These are phyloP conservation scores for Beauveria sp. DNA, from an alignment of 2,329 filamentous ascomycete genomes.

Conservation along the genomic window DNA sequence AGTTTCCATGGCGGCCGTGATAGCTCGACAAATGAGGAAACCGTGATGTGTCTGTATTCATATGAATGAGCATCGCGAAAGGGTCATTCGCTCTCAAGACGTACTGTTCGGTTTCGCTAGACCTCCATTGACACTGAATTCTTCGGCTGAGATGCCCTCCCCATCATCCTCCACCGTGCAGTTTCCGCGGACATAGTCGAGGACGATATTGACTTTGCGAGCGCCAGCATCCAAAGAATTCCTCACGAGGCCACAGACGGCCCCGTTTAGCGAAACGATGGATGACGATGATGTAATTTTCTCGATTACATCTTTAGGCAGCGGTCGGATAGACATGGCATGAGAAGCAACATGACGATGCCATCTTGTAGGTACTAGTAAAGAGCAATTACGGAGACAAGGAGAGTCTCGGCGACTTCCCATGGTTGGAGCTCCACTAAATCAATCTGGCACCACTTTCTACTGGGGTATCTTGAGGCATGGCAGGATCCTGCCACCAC, in stretches of 20 bases:
- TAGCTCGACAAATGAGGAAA: slow-evolving; percentile 29
- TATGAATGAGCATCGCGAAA: slow-evolving; percentile 25
- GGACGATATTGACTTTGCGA: slow-evolving; percentile 56
- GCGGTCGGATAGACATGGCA: slow-evolving; percentile 56
- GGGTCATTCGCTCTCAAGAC: slow-evolving; percentile 20
- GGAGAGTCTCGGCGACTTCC: neutral
- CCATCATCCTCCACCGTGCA: slow-evolving; percentile 85
- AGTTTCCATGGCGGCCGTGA: slow-evolving; percentile 65
- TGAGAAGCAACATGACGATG: neutral
- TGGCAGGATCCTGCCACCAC: slow-evolving; percentile 4
- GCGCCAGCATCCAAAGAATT: slow-evolving; percentile 81
- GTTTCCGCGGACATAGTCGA: slow-evolving; percentile 69
- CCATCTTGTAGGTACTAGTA: neutral
- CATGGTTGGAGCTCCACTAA: neutral
- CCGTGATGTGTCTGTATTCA: slow-evolving; percentile 62
- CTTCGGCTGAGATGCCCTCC: slow-evolving; percentile 60
- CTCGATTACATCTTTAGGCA: slow-evolving; percentile 63
- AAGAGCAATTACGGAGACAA: neutral
- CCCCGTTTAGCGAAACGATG: slow-evolving; percentile 66
- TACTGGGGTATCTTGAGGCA: slow-evolving; percentile 3
- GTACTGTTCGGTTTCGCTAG: slow-evolving; percentile 67
- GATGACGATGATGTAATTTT: slow-evolving; percentile 81
- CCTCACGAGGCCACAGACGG: slow-evolving; percentile 63
- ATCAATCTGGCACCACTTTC: slow-evolving; percentile 9
- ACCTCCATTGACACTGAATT: slow-evolving; percentile 65